Evolutionary conservation across 257 asterid species (phyloP), one percentile per base, ranked within the genome.

Genomic region (Lantana camara): DNA sequence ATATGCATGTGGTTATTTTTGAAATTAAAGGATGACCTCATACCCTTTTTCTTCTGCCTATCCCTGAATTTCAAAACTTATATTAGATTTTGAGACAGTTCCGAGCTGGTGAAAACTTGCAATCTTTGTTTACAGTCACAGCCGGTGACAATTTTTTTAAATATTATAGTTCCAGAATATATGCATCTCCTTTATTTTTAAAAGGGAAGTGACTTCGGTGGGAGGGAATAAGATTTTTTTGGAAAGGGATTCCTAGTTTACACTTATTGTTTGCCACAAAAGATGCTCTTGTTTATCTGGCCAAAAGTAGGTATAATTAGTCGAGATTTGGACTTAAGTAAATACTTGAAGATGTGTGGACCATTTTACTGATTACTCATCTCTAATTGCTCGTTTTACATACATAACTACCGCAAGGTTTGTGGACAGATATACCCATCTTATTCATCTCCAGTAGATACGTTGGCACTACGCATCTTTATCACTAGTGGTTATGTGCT

Each of bases 271-370:
- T n/a, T 5, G 21, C 53, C 35, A 29, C 14, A n/a, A 49, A 15
- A 15, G 12, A 38, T 52, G 35, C 60, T 52, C 32, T 29, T 47
- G 47, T 27, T 44, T 12, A 61, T 55, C 29, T 32, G 44, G 34
- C 68, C 19, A 57, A 19, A 30, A 16, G 67, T 29, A 10, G 57
- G 30, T 46, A 62, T 29, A 21, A 22, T 40, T 23, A 1, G 1
- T 11, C 7, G 53, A 1, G 11, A 41, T n/a, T 59, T 59, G 65
- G 15, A 21, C n/a, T 4, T 37, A 38, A 4, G 20, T 57, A 57
- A 35, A 15, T 35, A 23, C 49, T 57, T 3, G 24, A 51, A 35
- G 32, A 23, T 58, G 17, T 21, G 42, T 38, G 65, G 65, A 59
- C 34, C 21, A 14, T 40, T 40, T 11, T 35, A 9, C 9, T 3